Conservation (phyloP, 176 grass and related monocot genomes). For the Panicum miliaceum region DNA sequence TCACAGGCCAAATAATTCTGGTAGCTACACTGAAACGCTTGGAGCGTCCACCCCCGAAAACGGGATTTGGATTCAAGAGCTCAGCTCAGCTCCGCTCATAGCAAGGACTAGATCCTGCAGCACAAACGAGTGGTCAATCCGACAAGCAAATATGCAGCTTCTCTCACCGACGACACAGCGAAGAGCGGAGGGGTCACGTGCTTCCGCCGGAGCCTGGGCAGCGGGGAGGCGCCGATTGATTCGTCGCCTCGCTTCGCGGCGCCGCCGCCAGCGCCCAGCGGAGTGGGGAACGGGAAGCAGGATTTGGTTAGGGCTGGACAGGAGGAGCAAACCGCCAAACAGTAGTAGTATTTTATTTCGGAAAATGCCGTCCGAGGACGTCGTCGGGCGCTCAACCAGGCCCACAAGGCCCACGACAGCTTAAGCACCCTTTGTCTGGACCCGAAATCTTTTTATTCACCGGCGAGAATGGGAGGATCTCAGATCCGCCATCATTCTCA, state of each 20-base stretch:
- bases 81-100: slow-evolving; percentile 9
- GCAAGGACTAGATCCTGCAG: not conserved
- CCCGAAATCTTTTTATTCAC: no score
- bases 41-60: not conserved
- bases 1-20: not conserved
- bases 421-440: no score
- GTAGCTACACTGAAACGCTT: not conserved
- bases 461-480: no score
- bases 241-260: not conserved
- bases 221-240: not conserved
- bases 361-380: not conserved
- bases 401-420: no score
- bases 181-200: not conserved
- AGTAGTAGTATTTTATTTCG: not conserved
- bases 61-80: not conserved
- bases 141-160: not conserved
- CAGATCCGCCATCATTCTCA: no score
- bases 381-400: no score
- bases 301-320: not conserved
- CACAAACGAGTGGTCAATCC: not conserved
- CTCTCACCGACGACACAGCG: not conserved
- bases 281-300: not conserved
- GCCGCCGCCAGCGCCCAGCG: slow-evolving; percentile 7
- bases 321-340: not conserved
- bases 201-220: not conserved